phyloP scores from a whole-genome alignment of 352 stramenopile species.

The Globisporangium perplexum region DNA sequence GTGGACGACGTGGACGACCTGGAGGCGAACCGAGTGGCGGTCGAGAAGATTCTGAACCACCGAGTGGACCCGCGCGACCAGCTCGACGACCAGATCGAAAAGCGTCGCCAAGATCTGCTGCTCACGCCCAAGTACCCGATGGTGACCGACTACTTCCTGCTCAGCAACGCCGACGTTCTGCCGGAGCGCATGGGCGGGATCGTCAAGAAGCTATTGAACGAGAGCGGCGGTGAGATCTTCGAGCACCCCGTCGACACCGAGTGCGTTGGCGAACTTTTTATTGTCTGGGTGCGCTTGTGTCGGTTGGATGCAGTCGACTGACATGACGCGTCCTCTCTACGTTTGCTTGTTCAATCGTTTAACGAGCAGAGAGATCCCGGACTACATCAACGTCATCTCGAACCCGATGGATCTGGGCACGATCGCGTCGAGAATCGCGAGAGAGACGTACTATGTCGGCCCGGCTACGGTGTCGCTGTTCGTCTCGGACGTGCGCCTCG shows the following conservation, averaged over 20 bases:
- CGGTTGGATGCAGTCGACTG: background rate
- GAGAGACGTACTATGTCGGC: conserved; percentile 82
- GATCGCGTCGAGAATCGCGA: conserved; percentile 54
- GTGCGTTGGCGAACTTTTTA: conserved; percentile 22
- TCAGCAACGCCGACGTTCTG: conserved; percentile 65
- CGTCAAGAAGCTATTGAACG: conserved; percentile 75
- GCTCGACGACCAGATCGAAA: conserved; percentile 82
- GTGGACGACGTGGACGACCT: conserved; percentile 86
- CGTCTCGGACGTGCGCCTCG: conserved; percentile 75
- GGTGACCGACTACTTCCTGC: conserved; percentile 78
- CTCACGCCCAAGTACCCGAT: conserved; percentile 56
- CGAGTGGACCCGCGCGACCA: conserved; percentile 76
- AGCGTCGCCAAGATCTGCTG: conserved; percentile 42
- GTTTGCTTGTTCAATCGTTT: conserved; percentile 4
- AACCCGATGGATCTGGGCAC: conserved; percentile 89
- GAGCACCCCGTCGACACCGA: conserved; percentile 71
- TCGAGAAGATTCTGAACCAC: conserved; percentile 87
- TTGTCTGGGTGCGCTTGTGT: background rate
- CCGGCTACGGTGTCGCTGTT: conserved; percentile 68
- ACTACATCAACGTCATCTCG: conserved; percentile 83
- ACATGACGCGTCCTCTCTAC: background rate
- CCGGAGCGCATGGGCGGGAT: conserved; percentile 74
- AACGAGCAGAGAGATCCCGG: conserved; percentile 47
- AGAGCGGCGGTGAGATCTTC: conserved; percentile 82
- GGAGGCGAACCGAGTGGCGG: conserved; percentile 81